Evolutionary conservation across 2,329 filamentous ascomycete genomes (phyloP).

Genomic region (Nothophaeocryptopus gaeumannii): DNA sequence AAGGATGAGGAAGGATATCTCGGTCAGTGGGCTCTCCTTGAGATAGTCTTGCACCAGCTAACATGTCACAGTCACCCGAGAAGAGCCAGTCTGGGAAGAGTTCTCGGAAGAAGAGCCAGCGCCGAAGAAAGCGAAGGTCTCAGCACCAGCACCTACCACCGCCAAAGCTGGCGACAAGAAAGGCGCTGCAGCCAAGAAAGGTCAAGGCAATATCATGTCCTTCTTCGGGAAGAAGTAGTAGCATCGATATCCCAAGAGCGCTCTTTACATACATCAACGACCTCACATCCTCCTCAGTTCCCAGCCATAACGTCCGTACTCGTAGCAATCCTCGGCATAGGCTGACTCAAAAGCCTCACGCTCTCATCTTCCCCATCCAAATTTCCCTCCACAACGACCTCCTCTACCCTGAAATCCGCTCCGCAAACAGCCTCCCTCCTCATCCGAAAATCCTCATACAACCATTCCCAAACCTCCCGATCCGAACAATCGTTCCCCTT

Average conservation of each 20-base stretch:
- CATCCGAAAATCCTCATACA: constrained; percentile 6
- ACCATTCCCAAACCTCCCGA: constrained; percentile 4
- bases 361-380: not conserved
- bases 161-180: constrained; percentile 55
- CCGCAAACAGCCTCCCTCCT: constrained; percentile 6
- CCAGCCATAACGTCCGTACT: not conserved
- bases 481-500: constrained; percentile 1
- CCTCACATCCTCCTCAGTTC: not conserved
- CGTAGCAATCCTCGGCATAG: not conserved
- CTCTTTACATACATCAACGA: not conserved
- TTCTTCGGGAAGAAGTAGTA: constrained; percentile 82
- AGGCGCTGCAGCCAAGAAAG: constrained; percentile 39
- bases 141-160: constrained; percentile 31
- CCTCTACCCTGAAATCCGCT: not conserved
- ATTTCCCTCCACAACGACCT: not conserved
- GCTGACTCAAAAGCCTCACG: not conserved
- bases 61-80: constrained; percentile 68
- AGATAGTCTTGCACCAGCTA: constrained; percentile 7
- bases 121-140: constrained; percentile 54
- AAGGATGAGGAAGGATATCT: constrained; percentile 89
- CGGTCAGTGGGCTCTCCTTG: constrained; percentile 53
- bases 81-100: constrained; percentile 83
- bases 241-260: too few species aligned
- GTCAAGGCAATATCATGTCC: constrained; percentile 83
- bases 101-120: constrained; percentile 85